These are phyloP conservation scores for Plantago major DNA, from an alignment of 257 asterid species.

Conservation along the genomic window DNA sequence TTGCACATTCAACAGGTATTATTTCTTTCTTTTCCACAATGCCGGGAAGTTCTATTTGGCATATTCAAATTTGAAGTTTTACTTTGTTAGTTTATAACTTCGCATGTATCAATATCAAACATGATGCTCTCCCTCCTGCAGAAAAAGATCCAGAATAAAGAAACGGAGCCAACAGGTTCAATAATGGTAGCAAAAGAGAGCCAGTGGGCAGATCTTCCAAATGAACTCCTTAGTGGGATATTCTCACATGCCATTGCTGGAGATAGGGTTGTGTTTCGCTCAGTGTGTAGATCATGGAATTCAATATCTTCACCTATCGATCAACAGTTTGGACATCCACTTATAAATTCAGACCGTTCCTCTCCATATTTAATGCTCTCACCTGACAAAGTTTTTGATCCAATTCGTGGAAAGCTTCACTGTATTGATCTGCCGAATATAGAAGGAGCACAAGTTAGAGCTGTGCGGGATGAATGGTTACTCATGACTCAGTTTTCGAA, in stretches of 20 bases:
- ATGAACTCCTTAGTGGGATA: neutral
- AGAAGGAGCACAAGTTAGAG: neutral
- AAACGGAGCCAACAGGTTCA: neutral
- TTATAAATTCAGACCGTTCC: neutral
- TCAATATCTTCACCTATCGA: neutral
- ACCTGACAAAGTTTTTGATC: neutral
- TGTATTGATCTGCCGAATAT: neutral
- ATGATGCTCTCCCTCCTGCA: neutral
- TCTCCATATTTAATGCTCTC: neutral
- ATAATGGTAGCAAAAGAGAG: neutral
- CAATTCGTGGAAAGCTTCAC: neutral
- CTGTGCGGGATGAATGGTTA: neutral
- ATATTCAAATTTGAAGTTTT: too few species aligned
- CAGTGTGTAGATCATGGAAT: neutral
- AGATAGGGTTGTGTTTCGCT: neutral
- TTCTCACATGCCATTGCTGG: neutral
- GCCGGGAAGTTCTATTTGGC: too few species aligned
- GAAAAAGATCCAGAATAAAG: neutral
- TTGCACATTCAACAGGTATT: neutral
- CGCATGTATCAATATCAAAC: too few species aligned
- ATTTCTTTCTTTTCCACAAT: neutral
- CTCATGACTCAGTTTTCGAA: neutral
- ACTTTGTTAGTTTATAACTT: too few species aligned
- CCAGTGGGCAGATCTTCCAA: neutral
- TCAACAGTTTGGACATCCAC: neutral